A percentile compares a stretch with the other conserved stretches of the same genome.
Conservation (phyloP, 2,329 filamentous ascomycete genomes). For the Penicillium sclerotigenum region DNA sequence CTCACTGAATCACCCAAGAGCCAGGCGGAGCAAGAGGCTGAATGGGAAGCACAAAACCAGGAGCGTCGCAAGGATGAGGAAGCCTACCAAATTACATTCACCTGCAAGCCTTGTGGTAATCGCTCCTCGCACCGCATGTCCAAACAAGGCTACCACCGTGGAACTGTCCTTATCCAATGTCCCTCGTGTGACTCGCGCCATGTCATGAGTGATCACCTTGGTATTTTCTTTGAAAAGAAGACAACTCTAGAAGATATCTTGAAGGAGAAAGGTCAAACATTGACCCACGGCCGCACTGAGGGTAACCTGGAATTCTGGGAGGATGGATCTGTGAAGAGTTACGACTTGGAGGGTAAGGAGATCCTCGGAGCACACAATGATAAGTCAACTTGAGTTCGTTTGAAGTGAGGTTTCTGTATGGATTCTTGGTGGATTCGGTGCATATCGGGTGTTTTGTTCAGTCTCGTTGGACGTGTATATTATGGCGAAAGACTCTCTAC, state of each 20-base stretch:
- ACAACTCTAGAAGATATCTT: constrained; percentile 46
- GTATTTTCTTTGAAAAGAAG: constrained; percentile 50
- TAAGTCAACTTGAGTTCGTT: constrained; percentile 3
- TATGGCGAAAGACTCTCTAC: constrained; percentile 18
- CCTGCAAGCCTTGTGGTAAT: constrained; percentile 77
- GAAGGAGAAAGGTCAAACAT: constrained; percentile 56
- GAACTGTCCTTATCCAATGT: constrained; percentile 84
- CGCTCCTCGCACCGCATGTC: constrained; percentile 83
- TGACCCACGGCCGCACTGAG: constrained; percentile 74
- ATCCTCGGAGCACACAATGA: constrained; percentile 5
- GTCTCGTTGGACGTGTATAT: constrained; percentile 5
- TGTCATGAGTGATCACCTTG: constrained; percentile 86
- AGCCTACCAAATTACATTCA: constrained; percentile 85
- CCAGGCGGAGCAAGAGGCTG: constrained; percentile 28
- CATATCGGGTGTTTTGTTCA: constrained; percentile 1
- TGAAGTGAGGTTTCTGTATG: neutral
- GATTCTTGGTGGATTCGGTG: neutral
- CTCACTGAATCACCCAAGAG: constrained; percentile 34
- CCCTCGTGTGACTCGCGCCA: constrained; percentile 83
- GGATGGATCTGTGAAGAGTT: constrained; percentile 54
- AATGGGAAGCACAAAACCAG: constrained; percentile 36
- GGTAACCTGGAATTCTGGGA: constrained; percentile 94
- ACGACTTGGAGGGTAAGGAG: constrained; percentile 12
- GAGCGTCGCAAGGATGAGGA: constrained; percentile 51
- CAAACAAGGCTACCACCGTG: constrained; percentile 92